Base-by-base conservation (phyloP, 164 flowering plant species). In the Sextonia rubra region DNA sequence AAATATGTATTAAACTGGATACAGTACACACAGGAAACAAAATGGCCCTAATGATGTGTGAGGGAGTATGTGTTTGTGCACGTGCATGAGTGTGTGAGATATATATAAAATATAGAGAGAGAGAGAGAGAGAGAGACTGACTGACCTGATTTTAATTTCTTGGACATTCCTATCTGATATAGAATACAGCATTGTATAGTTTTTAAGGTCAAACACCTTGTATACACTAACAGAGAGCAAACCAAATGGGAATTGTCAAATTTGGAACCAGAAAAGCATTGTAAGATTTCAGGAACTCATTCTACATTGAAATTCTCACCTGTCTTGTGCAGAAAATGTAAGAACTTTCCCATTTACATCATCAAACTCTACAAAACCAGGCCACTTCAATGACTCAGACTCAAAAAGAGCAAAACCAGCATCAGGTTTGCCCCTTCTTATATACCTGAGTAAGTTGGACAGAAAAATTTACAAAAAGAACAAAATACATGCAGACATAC, bases 301-400 rank as follows among this genome's bases (percentile, higher is more conserved):
- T n/a, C 4, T 20, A 63, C 48, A 49, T 2, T 48, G 12, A 24
- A 60, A 73, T 47, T 4, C 9, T 14, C 76, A 90, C 98, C 90
- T 85, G 74, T 90, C 94, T 73, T 90, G 97, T 24, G 98, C 97
- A 68, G 99, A 95, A 71, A 89, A 95, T 23, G 99, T 95, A 20
- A 95, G 88, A 29, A 93, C 98, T 76, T 95, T 95, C 60, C 98
- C 98, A 84, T 95, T 95, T 12, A 95, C 98, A 84, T 95, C 99
- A 87, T 95, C 99, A 86, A 93, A 95, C 82, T 95, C 99, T 44
- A 95, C 99, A 87, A 95, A 95, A 17, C 98, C 98, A 60, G 99
- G 99, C 99, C 98, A 93, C 76, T 93, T 93, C 73, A 95, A 61
- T 2, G 99, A 93, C 77, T 95, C 98, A 0, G 98, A 89, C 74